A percentile compares a stretch with the other conserved stretches of the same genome.
phyloP scores from a whole-genome alignment of 345 rosid genomes.

The Eutrema heterophyllum region DNA sequence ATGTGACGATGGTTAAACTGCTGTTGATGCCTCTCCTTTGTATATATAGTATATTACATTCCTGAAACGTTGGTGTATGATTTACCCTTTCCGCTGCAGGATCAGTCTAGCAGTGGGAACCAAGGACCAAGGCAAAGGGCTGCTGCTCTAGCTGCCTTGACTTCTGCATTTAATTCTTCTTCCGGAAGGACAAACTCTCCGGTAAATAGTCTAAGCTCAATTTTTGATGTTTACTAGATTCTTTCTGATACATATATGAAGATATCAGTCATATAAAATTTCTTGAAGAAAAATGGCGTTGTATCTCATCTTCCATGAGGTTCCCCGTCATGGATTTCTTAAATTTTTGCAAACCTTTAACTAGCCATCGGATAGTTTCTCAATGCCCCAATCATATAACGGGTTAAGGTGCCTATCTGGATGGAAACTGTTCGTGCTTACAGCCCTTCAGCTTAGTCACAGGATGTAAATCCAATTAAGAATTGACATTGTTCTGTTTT shows the following conservation, averaged over 20 bases:
- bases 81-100: conserved; percentile 12
- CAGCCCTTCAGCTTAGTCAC: background rate
- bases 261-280: background rate
- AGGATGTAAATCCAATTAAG: background rate
- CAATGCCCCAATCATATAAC: background rate
- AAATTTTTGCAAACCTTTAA: background rate
- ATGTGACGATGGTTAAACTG: background rate
- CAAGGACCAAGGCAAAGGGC: conserved; percentile 96
- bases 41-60: background rate
- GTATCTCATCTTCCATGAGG: background rate
- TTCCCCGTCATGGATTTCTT: background rate
- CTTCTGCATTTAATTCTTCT: conserved; percentile 77
- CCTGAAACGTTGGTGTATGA: background rate
- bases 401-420: background rate
- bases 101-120: conserved; percentile 48
- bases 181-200: conserved; percentile 41
- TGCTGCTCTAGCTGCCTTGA: conserved; percentile 92
- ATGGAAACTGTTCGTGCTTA: background rate
- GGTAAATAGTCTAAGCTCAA: conserved; percentile 40
- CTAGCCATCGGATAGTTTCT: background rate
- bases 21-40: background rate
- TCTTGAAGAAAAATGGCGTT: background rate
- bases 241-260: background rate
- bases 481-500: background rate
- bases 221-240: background rate